Conservation (phyloP, 2,329 filamentous ascomycete species). For the Monilinia polystroma region DNA sequence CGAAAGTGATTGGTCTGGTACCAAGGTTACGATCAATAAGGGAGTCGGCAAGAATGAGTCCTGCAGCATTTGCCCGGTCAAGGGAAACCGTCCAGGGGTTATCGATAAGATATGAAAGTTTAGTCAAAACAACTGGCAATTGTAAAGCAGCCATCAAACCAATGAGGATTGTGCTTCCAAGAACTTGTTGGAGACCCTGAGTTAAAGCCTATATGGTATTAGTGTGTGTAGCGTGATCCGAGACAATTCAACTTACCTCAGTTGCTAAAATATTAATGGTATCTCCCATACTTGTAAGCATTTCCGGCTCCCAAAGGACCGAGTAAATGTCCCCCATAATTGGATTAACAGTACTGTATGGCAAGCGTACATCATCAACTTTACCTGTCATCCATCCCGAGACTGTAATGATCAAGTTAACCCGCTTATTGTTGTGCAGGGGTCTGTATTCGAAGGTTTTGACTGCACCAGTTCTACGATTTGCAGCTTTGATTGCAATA, state of each 20-base stretch:
- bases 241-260: conserved; percentile 60
- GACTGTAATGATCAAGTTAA: conserved; percentile 92
- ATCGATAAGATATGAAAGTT: conserved; percentile 93
- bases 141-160: conserved; percentile 90
- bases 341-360: conserved; percentile 93
- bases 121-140: conserved; percentile 87
- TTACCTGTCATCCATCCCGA: conserved; percentile 99
- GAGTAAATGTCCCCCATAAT: conserved; percentile 99
- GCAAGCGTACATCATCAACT: conserved; percentile 91
- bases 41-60: conserved; percentile 90
- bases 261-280: conserved; percentile 98
- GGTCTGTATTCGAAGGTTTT: conserved; percentile 97
- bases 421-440: conserved; percentile 94
- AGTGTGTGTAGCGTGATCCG: conserved; percentile 25
- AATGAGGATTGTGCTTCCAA: conserved; percentile 85
- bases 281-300: conserved; percentile 96
- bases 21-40: conserved; percentile 89
- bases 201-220: conserved; percentile 71
- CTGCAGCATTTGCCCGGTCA: conserved; percentile 82
- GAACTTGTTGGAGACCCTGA: conserved; percentile 90
- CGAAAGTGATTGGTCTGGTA: conserved; percentile 84
- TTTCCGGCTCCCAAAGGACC: conserved; percentile 95
- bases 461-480: conserved; percentile 84
- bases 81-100: conserved; percentile 98
- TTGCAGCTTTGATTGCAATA: conserved; percentile 82